A percentile compares a stretch with the other conserved stretches of the same genome.
phyloP scores from a whole-genome alignment of 2,329 filamentous ascomycete species.

The Zymoseptoria pseudotritici region DNA sequence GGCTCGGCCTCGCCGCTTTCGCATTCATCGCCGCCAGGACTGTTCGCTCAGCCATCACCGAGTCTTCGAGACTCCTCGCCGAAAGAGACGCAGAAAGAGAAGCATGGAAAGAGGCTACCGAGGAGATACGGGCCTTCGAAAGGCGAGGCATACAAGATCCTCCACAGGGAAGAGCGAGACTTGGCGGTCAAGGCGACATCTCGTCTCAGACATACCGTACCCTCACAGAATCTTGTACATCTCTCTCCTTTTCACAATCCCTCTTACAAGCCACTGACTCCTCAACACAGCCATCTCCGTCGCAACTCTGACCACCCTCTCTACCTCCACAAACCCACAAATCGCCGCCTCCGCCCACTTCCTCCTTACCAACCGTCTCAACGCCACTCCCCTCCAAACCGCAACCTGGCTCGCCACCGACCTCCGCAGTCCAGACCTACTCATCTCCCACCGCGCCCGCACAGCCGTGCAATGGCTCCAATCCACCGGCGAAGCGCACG shows the following conservation, averaged over 20 bases:
- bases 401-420: neutral
- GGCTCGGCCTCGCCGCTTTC: conserved; percentile 45
- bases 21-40: conserved; percentile 51
- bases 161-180: conserved; percentile 15
- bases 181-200: neutral
- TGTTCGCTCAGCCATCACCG: conserved; percentile 52
- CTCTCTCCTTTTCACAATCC: neutral
- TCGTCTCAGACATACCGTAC: neutral
- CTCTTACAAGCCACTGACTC: neutral
- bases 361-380: conserved; percentile 23
- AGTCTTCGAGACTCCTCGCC: conserved; percentile 58
- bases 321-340: conserved; percentile 36
- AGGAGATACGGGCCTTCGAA: neutral
- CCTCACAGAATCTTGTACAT: neutral
- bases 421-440: neutral
- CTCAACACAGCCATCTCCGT: conserved; percentile 32
- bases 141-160: conserved; percentile 45
- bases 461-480: neutral
- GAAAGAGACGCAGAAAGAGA: conserved; percentile 25
- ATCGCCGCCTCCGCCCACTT: conserved; percentile 34
- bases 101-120: neutral
- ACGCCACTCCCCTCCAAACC: neutral
- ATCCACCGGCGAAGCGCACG: neutral
- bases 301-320: conserved; percentile 34
- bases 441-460: neutral